These are phyloP conservation scores for Wickerhamomyces rabaulensis DNA, from an alignment of 805 yeast species.

Conservation along the genomic window DNA sequence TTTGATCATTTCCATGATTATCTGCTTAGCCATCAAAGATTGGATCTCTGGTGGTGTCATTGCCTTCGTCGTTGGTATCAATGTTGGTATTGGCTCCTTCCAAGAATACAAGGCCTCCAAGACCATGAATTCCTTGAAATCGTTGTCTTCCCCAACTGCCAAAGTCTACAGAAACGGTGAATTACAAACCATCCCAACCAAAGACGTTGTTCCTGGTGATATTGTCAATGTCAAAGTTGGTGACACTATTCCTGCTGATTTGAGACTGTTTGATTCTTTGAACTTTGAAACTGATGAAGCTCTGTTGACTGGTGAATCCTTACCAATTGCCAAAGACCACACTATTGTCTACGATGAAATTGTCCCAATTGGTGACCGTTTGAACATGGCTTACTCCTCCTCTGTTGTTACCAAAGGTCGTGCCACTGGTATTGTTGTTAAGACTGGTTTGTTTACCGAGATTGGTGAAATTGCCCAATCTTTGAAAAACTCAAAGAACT, in stretches of 20 bases:
- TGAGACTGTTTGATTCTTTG: constrained; percentile 49
- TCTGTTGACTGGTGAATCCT: constrained; percentile 59
- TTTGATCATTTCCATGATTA: constrained; percentile 60
- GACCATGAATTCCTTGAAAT: constrained; percentile 69
- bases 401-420: constrained; percentile 71
- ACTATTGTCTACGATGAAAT: constrained; percentile 32
- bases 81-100: constrained; percentile 59
- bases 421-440: constrained; percentile 60
- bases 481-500: constrained; percentile 37
- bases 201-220: constrained; percentile 71
- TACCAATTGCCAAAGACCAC: constrained; percentile 55
- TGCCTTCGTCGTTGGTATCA: constrained; percentile 58
- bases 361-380: constrained; percentile 67
- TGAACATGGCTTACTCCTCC: constrained; percentile 67
- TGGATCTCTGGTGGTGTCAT: constrained; percentile 84
- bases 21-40: constrained; percentile 67
- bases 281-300: constrained; percentile 74
- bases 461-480: constrained; percentile 70
- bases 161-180: constrained; percentile 57
- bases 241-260: constrained; percentile 73
- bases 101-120: constrained; percentile 74
- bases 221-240: constrained; percentile 59
- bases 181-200: constrained; percentile 52
- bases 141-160: constrained; percentile 68
- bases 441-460: constrained; percentile 69